Evolutionary conservation across 1,139 yeast genomes (phyloP).

Genomic region (Torulaspora globosa): DNA sequence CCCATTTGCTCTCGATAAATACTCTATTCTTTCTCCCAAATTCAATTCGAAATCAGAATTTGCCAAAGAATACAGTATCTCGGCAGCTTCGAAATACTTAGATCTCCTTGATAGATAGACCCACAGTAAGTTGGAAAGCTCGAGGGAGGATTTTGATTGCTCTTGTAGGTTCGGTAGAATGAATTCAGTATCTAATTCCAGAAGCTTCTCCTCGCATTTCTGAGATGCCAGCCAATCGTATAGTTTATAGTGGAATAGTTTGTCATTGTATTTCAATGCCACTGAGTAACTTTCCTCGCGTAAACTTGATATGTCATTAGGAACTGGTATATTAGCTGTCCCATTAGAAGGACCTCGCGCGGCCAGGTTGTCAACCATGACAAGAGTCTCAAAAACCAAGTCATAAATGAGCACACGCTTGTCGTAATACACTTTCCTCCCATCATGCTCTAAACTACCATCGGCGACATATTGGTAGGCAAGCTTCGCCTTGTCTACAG

Average conservation of each 20-base stretch:
- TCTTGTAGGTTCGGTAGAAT: constrained; percentile 74
- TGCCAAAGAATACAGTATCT: constrained; percentile 69
- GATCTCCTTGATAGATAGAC: constrained; percentile 81
- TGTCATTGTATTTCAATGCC: constrained; percentile 72
- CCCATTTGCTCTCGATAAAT: constrained; percentile 86
- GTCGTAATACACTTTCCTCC: constrained; percentile 43
- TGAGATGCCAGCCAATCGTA: constrained; percentile 89
- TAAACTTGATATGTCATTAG: constrained; percentile 52
- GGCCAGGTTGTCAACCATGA: constrained; percentile 66
- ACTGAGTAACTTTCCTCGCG: constrained; percentile 72
- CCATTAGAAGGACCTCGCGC: constrained; percentile 31
- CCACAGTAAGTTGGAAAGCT: constrained; percentile 82
- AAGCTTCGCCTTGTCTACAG: constrained; percentile 56
- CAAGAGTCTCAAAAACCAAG: constrained; percentile 67
- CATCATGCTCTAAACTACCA: constrained; percentile 48
- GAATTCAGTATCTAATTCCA: constrained; percentile 77
- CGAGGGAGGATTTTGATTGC: constrained; percentile 61
- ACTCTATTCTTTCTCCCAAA: constrained; percentile 76
- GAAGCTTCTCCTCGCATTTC: constrained; percentile 69
- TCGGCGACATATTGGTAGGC: constrained; percentile 54
- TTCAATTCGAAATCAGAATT: constrained; percentile 66
- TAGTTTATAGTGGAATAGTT: constrained; percentile 79
- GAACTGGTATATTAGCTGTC: constrained; percentile 14
- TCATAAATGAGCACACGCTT: constrained; percentile 61
- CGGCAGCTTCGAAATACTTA: constrained; percentile 76